phyloP scores from a whole-genome alignment of 768 basidiomycete genomes.

The Melanogaster broomeanus region DNA sequence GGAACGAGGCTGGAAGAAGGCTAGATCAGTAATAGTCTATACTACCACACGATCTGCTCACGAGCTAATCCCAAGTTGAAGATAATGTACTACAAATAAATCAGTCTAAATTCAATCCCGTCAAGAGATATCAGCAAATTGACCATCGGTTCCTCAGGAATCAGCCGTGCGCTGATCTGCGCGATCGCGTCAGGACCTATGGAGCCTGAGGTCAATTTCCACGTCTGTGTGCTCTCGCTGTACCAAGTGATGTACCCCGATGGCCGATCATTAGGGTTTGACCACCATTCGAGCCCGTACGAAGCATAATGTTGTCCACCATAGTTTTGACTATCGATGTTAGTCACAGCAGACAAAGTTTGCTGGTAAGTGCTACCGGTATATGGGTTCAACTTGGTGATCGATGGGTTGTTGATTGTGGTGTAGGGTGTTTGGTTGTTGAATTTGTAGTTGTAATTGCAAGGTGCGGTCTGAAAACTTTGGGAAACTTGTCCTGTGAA shows the following conservation, averaged over 20 bases:
- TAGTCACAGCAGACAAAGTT: constrained; percentile 66
- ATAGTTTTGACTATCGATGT: constrained; percentile 58
- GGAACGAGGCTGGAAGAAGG: constrained; percentile 57
- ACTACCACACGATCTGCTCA: constrained; percentile 26
- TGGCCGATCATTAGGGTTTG: constrained; percentile 63
- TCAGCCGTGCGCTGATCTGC: constrained; percentile 64
- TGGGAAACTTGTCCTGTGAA: constrained; percentile 74
- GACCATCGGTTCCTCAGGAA: constrained; percentile 93
- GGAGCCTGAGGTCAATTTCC: constrained; percentile 67
- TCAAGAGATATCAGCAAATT: constrained; percentile 27
- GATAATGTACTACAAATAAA: constrained; percentile 64
- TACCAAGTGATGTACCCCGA: constrained; percentile 89
- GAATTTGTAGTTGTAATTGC: constrained; percentile 68
- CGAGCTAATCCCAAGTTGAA: constrained; percentile 83
- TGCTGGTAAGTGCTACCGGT: constrained; percentile 74
- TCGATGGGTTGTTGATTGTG: constrained; percentile 49
- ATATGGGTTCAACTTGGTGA: constrained; percentile 66
- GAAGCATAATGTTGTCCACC: constrained; percentile 52
- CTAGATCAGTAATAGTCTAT: constrained; percentile 3
- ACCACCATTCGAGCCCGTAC: constrained; percentile 83
- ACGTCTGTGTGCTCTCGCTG: constrained; percentile 61
- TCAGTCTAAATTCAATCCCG: constrained; percentile 3
- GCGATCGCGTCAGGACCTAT: constrained; percentile 65
- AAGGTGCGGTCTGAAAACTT: constrained; percentile 80
- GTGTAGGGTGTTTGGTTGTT: constrained; percentile 53